phyloP scores from a whole-genome alignment of 768 basidiomycete species.

The Mrakia blollopis region DNA sequence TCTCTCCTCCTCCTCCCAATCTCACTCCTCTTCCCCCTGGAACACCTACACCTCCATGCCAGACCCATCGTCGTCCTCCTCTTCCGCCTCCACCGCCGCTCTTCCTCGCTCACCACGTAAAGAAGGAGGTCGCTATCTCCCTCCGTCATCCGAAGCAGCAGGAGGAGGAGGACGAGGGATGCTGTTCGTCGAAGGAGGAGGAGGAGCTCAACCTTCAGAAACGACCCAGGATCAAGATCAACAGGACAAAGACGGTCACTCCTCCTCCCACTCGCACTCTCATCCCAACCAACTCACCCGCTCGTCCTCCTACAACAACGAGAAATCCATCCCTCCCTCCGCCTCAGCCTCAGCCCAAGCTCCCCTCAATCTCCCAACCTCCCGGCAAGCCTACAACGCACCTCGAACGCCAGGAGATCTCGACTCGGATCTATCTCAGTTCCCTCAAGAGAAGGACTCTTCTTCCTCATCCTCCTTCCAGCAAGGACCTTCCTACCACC shows the following conservation, averaged over 20 bases:
- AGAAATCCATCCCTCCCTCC: not conserved
- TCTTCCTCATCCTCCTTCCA: not conserved
- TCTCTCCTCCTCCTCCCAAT: not conserved
- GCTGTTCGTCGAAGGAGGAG: too few relatives aligned
- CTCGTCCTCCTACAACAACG: not conserved
- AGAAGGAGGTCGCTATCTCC: not conserved
- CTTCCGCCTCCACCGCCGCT: not conserved
- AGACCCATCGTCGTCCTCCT: not conserved
- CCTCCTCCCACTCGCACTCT: not conserved
- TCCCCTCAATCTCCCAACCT: not conserved
- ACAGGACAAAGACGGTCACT: too few relatives aligned
- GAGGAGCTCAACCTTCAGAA: too few relatives aligned
- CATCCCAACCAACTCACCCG: too few relatives aligned
- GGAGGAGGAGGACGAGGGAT: too few relatives aligned
- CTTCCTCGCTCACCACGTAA: not conserved
- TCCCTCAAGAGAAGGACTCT: not conserved
- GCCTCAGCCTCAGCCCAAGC: not conserved
- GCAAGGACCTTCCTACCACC: not conserved
- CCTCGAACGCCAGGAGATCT: not conserved
- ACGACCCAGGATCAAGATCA: too few relatives aligned
- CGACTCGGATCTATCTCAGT: not conserved
- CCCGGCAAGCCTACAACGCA: constrained; percentile 3
- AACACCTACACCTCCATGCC: not conserved
- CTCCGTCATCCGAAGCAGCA: not conserved
- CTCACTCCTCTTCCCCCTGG: not conserved